Evolutionary conservation across 1,284 basidiomycete species (phyloP).

Genomic region (Ustilago cynodontis): DNA sequence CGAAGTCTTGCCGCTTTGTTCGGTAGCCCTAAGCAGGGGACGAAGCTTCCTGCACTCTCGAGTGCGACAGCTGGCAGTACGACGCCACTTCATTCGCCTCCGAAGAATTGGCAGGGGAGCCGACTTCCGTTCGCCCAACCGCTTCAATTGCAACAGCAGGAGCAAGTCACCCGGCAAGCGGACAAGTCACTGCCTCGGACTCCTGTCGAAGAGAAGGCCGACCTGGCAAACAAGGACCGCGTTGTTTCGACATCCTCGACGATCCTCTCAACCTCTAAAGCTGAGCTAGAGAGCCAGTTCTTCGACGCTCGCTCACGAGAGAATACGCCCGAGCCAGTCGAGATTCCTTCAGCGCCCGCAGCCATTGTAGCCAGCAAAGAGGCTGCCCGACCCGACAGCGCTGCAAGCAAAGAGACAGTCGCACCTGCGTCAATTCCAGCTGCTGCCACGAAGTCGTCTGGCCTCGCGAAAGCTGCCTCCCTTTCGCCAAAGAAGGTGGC

Average conservation of each 20-base stretch:
- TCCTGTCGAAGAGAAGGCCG: constrained; percentile 26
- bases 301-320: constrained; percentile 47
- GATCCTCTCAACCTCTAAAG: constrained; percentile 19
- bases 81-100: constrained; percentile 47
- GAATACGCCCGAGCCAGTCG: constrained; percentile 29
- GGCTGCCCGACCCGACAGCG: not conserved
- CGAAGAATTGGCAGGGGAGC: constrained; percentile 41
- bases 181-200: constrained; percentile 34
- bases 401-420: constrained; percentile 7
- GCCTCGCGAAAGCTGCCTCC: constrained; percentile 23
- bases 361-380: not conserved
- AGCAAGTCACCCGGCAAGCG: constrained; percentile 12
- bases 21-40: constrained; percentile 42
- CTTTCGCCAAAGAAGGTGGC: constrained; percentile 51
- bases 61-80: constrained; percentile 34
- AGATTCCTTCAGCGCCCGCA: constrained; percentile 3
- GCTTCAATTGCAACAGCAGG: constrained; percentile 13
- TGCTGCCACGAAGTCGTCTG: constrained; percentile 15
- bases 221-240: constrained; percentile 15
- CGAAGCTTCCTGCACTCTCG: constrained; percentile 43
- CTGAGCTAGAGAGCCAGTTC: constrained; percentile 37
- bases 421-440: constrained; percentile 5
- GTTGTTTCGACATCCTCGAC: constrained; percentile 32
- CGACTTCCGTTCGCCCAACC: constrained; percentile 39
- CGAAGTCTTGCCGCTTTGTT: constrained; percentile 49